Conservation (phyloP, 2,329 filamentous ascomycete species). For the Dothideomycetidae sp. region DNA sequence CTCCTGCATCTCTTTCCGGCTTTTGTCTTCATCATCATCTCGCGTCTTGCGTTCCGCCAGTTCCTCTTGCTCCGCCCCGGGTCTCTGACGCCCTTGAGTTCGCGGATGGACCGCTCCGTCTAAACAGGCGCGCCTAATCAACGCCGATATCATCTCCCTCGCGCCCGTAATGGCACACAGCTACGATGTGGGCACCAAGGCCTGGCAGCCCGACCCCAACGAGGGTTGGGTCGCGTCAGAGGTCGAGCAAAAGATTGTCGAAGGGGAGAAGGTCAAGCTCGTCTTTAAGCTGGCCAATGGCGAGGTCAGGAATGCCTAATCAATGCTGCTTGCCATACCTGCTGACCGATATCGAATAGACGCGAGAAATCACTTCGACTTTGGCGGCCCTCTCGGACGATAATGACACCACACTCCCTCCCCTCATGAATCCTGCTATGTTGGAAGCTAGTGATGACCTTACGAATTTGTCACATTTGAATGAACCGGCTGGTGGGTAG, state of each 20-base stretch:
- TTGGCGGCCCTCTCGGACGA: constrained; percentile 61
- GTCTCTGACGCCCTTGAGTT: constrained; percentile 2
- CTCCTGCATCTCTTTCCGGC: not conserved
- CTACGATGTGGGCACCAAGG: constrained; percentile 92
- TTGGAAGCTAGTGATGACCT: constrained; percentile 97
- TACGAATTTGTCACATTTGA: constrained; percentile 92
- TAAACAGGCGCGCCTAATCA: constrained; percentile 1
- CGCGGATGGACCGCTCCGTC: constrained; percentile 7
- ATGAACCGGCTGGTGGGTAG: constrained; percentile 85
- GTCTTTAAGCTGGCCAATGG: constrained; percentile 85
- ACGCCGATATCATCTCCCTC: constrained; percentile 3
- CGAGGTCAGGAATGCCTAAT: constrained; percentile 46
- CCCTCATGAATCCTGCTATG: constrained; percentile 95
- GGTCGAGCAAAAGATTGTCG: constrained; percentile 68
- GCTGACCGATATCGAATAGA: constrained; percentile 34
- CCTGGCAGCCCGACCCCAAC: constrained; percentile 91
- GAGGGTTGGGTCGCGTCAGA: constrained; percentile 98
- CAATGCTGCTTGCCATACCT: not conserved
- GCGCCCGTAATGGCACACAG: constrained; percentile 61
- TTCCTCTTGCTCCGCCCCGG: not conserved
- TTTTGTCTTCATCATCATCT: not conserved
- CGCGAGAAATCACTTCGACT: constrained; percentile 65
- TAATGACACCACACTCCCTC: constrained; percentile 66
- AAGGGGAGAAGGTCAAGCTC: constrained; percentile 76
- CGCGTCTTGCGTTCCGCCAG: not conserved